phyloP scores from a whole-genome alignment of 352 stramenopile genomes.

The Nothophytophthora sp. region DNA sequence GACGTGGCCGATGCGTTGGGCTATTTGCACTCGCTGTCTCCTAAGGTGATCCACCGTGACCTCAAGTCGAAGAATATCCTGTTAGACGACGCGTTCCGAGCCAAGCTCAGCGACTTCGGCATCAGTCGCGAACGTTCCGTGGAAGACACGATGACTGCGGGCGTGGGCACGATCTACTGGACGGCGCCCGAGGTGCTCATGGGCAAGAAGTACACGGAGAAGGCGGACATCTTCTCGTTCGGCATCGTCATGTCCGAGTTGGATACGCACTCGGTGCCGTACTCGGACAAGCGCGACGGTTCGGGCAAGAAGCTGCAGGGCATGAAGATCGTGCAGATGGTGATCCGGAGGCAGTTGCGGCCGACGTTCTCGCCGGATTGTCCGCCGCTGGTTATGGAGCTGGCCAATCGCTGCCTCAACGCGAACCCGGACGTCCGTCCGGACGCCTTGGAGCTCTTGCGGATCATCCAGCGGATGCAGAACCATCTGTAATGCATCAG shows the following conservation, averaged over 20 bases:
- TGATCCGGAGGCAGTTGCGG: conserved; percentile 70
- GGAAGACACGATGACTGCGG: conserved; percentile 82
- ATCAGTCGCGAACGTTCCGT: conserved; percentile 78
- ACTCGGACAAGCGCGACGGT: conserved; percentile 77
- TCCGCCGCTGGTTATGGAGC: conserved; percentile 54
- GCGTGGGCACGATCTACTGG: conserved; percentile 86
- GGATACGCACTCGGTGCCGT: conserved; percentile 77
- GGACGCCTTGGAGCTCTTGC: conserved; percentile 65
- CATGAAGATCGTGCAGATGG: conserved; percentile 87
- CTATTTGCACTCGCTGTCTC: conserved; percentile 73
- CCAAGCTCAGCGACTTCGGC: conserved; percentile 76
- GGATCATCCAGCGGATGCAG: conserved; percentile 64
- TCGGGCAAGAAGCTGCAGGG: conserved; percentile 73
- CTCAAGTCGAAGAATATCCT: conserved; percentile 84
- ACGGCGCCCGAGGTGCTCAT: conserved; percentile 81
- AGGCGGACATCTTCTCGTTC: conserved; percentile 86
- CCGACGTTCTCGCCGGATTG: conserved; percentile 59
- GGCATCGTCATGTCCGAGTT: conserved; percentile 83
- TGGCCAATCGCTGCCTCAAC: conserved; percentile 68
- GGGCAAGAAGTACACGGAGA: conserved; percentile 85
- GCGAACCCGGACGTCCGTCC: conserved; percentile 67
- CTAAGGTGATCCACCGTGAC: conserved; percentile 83
- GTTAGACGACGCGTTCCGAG: conserved; percentile 58
- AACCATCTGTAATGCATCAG: conserved; percentile 46
- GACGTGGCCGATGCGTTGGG: conserved; percentile 71